Percentiles rank a stretch among this genome's conserved stretches.
These are phyloP conservation scores for Volvox africanus DNA, from an alignment of 139 green algal genomes.

Conservation along the genomic window DNA sequence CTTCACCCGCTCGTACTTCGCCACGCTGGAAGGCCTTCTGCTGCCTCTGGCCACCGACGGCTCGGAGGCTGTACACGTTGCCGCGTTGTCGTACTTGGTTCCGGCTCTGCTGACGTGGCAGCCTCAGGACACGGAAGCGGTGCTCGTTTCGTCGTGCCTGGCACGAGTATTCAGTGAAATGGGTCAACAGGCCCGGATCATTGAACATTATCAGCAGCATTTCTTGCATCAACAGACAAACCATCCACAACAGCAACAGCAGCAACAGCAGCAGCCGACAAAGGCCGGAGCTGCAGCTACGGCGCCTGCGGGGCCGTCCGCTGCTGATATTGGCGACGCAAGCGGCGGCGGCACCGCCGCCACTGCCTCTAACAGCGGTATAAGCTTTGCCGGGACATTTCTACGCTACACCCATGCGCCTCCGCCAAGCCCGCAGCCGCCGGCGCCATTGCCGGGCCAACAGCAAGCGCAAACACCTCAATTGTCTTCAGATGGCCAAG, in stretches of 20 bases:
- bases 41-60: slow-evolving; percentile 35
- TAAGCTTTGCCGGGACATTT: neutral
- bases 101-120: slow-evolving; percentile 52
- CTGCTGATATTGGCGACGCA: too few relatives aligned
- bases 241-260: neutral
- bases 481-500: neutral
- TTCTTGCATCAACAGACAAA: neutral
- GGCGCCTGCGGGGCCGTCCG: neutral
- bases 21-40: slow-evolving; percentile 46
- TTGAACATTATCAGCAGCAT: neutral
- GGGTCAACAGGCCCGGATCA: neutral
- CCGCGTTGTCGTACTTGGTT: slow-evolving; percentile 33
- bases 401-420: neutral
- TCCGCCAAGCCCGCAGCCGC: neutral
- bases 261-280: neutral
- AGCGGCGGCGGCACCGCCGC: neutral
- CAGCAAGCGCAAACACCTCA: neutral
- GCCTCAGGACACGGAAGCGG: neutral
- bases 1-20: slow-evolving; percentile 50
- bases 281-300: too few relatives aligned
- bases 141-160: slow-evolving; percentile 42
- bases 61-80: slow-evolving; percentile 34
- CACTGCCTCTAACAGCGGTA: neutral
- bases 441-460: neutral
- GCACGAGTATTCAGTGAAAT: slow-evolving; percentile 21